Percentiles rank a stretch among this genome's conserved stretches.
Conservation (phyloP, 2,329 filamentous ascomycete genomes). For the Trichoderma sp. region DNA sequence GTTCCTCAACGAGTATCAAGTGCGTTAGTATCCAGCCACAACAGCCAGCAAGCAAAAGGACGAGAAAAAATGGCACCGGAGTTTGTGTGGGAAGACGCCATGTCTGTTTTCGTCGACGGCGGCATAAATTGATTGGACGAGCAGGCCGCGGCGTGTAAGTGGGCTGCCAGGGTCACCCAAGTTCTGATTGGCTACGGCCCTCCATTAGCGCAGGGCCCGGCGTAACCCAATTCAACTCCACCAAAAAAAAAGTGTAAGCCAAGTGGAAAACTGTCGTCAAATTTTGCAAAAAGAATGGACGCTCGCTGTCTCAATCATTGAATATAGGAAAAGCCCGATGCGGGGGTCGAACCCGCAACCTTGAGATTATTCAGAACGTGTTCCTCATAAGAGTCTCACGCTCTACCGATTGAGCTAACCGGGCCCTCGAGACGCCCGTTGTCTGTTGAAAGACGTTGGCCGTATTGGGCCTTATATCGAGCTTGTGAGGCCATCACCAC, state of each 20-base stretch:
- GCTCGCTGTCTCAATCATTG: constrained; percentile 3
- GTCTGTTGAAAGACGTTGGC: background rate
- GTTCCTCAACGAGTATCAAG: too few relatives aligned
- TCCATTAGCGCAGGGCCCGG: background rate
- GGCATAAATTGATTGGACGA: background rate
- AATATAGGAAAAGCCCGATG: constrained; percentile 47
- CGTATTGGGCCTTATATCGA: background rate
- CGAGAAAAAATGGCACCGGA: background rate
- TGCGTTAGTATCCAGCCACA: too few relatives aligned
- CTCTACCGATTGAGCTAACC: constrained; percentile 58
- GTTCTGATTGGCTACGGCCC: background rate
- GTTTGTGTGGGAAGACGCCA: background rate
- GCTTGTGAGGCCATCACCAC: background rate
- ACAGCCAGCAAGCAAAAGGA: background rate
- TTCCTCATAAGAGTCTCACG: constrained; percentile 63
- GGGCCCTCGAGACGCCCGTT: constrained; percentile 32
- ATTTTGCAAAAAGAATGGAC: background rate
- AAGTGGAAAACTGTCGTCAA: background rate
- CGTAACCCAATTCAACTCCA: background rate
- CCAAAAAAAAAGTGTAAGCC: background rate
- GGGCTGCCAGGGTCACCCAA: background rate
- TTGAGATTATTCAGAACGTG: constrained; percentile 47
- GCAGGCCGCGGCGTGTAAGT: background rate
- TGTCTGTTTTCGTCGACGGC: constrained; percentile 1
- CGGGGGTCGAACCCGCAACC: constrained; percentile 58